These are phyloP conservation scores for Exophiala mesophila DNA, from an alignment of 2,329 filamentous ascomycete genomes.

Conservation along the genomic window DNA sequence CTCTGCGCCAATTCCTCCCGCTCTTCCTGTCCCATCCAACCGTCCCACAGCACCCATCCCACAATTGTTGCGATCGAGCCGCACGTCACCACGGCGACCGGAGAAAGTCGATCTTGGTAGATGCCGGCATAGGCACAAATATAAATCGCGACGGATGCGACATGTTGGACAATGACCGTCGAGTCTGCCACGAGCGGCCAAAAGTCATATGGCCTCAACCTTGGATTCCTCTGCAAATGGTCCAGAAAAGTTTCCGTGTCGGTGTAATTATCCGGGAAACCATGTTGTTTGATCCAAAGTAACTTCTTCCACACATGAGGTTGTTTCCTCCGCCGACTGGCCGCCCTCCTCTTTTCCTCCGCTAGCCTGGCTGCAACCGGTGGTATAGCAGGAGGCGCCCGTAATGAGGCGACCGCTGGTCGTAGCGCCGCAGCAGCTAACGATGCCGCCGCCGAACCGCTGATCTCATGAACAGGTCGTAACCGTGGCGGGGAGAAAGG, in stretches of 20 bases:
- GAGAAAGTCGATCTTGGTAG: constrained; percentile 78
- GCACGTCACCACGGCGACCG: constrained; percentile 81
- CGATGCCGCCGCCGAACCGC: constrained; percentile 39
- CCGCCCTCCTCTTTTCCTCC: constrained; percentile 50
- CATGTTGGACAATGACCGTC: constrained; percentile 94
- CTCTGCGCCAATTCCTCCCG: constrained; percentile 31
- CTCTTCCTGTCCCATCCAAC: constrained; percentile 74
- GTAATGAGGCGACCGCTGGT: constrained; percentile 37
- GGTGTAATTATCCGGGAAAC: constrained; percentile 97
- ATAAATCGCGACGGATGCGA: constrained; percentile 91
- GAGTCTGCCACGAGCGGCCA: constrained; percentile 94
- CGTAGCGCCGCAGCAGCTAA: constrained; percentile 36
- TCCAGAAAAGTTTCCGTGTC: constrained; percentile 96
- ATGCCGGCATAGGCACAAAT: constrained; percentile 91
- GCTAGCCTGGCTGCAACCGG: constrained; percentile 33
- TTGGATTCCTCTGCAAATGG: constrained; percentile 88
- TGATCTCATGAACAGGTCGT: constrained; percentile 36
- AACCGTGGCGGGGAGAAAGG: constrained; percentile 56
- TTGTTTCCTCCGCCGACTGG: constrained; percentile 62
- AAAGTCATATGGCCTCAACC: constrained; percentile 92
- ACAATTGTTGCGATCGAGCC: constrained; percentile 76
- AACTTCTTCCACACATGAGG: constrained; percentile 88
- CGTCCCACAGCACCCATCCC: constrained; percentile 88
- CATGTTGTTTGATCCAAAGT: constrained; percentile 84
- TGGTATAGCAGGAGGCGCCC: constrained; percentile 37